Evolutionary conservation across 148 eudicot species (phyloP), one percentile per base, ranked within the genome.

Genomic region (Gaultheria prostrata): DNA sequence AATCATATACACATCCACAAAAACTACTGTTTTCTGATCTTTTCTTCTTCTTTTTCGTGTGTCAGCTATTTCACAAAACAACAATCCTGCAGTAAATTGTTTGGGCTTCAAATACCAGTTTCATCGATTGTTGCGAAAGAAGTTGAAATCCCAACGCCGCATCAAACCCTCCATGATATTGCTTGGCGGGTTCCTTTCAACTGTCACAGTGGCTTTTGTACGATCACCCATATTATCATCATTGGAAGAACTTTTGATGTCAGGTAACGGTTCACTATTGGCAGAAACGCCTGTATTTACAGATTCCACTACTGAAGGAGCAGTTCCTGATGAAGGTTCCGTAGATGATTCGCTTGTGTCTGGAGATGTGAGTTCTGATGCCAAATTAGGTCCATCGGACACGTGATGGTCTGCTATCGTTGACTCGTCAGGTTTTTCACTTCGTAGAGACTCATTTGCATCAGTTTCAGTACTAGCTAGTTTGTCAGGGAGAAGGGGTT

Each of bases 131-230:
- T 83, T 86, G 6, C 86, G 83, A 43, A 91, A 91, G 87, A 89
- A 91, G 85, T 82, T 89, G 74, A 89, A 84, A 89, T 89, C 91
- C 91, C 90, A 91, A 80, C 93, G 88, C 79, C 88, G 89, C 74
- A 82, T 83, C 39, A 77, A 50, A 77, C 59, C 80, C 17, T 77
- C 80, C 0, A 77, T 28, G 63, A 91, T 78, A 82, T 88, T 91
- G 63, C 30, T 85, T 33, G 88, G 59, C 8, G 94, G 93, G 87
- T 73, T 91, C 80, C 87, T 97, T 85, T 63, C 98, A 54, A 93
- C 94, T 0, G 95, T 92, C 45, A 94, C 88, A 4, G 96, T 97
- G 76, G 98, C 98, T 90, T 84, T 97, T 0, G 97, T 97, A 20
- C 89, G 89, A 80, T 97, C 94, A 63, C 80, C 85, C 49, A 90